A percentile compares a stretch with the other conserved stretches of the same genome.
These are phyloP conservation scores for Apophysomyces elegans DNA, from an alignment of 371 early-diverging fungal genomes.

Conservation along the genomic window DNA sequence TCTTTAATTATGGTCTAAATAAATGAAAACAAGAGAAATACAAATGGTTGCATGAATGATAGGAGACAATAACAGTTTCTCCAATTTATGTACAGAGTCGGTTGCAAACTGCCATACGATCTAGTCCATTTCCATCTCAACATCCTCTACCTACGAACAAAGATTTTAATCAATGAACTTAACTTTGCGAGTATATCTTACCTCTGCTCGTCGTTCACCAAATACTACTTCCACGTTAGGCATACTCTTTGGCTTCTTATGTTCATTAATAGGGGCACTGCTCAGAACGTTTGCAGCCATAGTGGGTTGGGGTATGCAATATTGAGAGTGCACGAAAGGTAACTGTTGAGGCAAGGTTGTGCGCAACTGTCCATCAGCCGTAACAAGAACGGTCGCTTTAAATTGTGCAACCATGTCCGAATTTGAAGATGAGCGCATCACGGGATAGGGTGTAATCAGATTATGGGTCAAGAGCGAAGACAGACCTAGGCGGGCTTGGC, in stretches of 20 bases:
- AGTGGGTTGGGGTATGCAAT: conserved; percentile 57
- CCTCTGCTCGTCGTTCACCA: conserved; percentile 45
- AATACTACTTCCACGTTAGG: conserved; percentile 31
- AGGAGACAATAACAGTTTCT: background rate
- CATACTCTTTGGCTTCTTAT: conserved; percentile 12
- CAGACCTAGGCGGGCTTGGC: conserved; percentile 86
- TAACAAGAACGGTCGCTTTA: conserved; percentile 84
- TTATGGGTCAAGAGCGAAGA: conserved; percentile 78
- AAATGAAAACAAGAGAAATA: conserved; percentile 11
- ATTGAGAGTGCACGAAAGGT: conserved; percentile 79
- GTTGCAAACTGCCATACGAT: conserved; percentile 5
- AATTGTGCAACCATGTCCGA: conserved; percentile 82
- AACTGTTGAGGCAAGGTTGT: conserved; percentile 63
- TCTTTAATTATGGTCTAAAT: conserved; percentile 2
- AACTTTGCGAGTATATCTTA: conserved; percentile 4
- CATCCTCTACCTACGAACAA: conserved; percentile 32
- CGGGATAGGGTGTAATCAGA: conserved; percentile 77
- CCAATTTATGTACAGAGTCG: conserved; percentile 7
- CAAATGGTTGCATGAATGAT: conserved; percentile 9
- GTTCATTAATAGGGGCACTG: conserved; percentile 20
- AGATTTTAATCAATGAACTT: background rate
- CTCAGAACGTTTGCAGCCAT: conserved; percentile 46
- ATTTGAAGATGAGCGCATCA: conserved; percentile 64
- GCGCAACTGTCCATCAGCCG: conserved; percentile 74
- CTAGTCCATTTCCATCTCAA: conserved; percentile 42